These are phyloP conservation scores for Thielaviopsis euricoi DNA, from an alignment of 2,329 filamentous ascomycete species.

Conservation along the genomic window DNA sequence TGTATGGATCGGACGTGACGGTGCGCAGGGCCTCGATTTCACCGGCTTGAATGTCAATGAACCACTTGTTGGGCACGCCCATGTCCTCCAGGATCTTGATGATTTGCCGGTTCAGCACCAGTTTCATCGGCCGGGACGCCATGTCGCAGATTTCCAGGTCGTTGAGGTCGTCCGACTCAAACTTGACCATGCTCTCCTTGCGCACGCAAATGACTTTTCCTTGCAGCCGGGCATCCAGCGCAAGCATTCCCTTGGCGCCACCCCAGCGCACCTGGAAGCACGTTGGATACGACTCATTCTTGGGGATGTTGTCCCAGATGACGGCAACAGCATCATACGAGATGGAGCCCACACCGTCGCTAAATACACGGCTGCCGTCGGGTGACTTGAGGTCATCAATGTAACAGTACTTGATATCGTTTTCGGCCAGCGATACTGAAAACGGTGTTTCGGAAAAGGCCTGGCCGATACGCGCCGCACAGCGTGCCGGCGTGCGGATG, in stretches of 20 bases:
- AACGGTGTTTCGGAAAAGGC: constrained; percentile 62
- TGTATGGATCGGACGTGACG: constrained; percentile 39
- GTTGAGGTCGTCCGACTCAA: constrained; percentile 34
- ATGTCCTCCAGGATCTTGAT: constrained; percentile 82
- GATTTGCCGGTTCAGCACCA: constrained; percentile 61
- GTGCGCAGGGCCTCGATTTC: constrained; percentile 42
- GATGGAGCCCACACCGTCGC: constrained; percentile 64
- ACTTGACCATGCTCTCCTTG: constrained; percentile 63
- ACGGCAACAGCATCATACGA: constrained; percentile 40
- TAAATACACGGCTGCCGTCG: constrained; percentile 44
- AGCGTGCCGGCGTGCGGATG: constrained; percentile 37
- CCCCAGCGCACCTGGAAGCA: constrained; percentile 60
- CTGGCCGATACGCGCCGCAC: constrained; percentile 43
- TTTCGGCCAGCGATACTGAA: constrained; percentile 33
- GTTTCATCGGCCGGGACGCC: constrained; percentile 46
- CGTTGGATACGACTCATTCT: constrained; percentile 34
- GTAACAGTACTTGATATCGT: constrained; percentile 18
- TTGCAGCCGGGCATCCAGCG: constrained; percentile 43
- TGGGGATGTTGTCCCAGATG: constrained; percentile 41
- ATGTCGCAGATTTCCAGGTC: constrained; percentile 59
- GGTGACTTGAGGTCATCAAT: constrained; percentile 36
- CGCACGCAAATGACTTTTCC: constrained; percentile 47
- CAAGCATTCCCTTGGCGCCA: constrained; percentile 65
- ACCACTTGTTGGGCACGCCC: constrained; percentile 38
- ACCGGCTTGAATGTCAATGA: constrained; percentile 45